Evolutionary conservation across 2,329 filamentous ascomycete species (phyloP).

Genomic region (Aspergillus tanneri): DNA sequence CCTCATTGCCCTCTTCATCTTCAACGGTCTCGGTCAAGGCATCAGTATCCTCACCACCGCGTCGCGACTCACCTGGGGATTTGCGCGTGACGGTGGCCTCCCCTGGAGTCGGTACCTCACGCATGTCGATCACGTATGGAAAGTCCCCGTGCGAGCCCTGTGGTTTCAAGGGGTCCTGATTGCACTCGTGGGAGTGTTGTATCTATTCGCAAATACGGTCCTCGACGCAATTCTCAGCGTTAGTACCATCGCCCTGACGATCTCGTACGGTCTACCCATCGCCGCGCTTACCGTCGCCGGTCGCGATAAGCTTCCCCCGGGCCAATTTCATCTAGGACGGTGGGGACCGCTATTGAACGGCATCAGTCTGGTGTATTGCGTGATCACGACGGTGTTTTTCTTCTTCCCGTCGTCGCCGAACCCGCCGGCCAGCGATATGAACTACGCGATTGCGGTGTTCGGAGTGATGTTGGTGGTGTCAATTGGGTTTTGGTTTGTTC

Average conservation of each 20-base stretch:
- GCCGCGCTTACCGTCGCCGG: constrained; percentile 50
- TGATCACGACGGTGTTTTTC: constrained; percentile 56
- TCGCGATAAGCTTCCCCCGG: constrained; percentile 53
- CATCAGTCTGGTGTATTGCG: constrained; percentile 54
- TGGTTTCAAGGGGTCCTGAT: constrained; percentile 53
- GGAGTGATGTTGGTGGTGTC: constrained; percentile 55
- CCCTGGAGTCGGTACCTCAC: constrained; percentile 49
- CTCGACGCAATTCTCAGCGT: constrained; percentile 56
- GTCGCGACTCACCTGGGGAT: constrained; percentile 56
- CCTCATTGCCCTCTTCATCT: constrained; percentile 56
- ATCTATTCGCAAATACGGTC: constrained; percentile 55
- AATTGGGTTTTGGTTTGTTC: constrained; percentile 52
- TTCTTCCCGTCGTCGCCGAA: constrained; percentile 52
- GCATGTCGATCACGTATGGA: constrained; percentile 50
- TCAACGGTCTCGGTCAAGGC: constrained; percentile 57
- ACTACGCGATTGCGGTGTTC: constrained; percentile 59
- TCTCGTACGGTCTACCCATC: constrained; percentile 55
- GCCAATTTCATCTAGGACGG: constrained; percentile 47
- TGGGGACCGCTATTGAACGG: constrained; percentile 47
- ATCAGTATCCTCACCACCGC: constrained; percentile 53
- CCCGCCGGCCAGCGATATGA: constrained; percentile 53
- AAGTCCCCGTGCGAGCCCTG: constrained; percentile 53
- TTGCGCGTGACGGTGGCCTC: constrained; percentile 54
- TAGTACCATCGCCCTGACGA: constrained; percentile 57
- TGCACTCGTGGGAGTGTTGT: constrained; percentile 54